Conservation (phyloP, 140 eudicot species). For the Flaveria floridana region DNA sequence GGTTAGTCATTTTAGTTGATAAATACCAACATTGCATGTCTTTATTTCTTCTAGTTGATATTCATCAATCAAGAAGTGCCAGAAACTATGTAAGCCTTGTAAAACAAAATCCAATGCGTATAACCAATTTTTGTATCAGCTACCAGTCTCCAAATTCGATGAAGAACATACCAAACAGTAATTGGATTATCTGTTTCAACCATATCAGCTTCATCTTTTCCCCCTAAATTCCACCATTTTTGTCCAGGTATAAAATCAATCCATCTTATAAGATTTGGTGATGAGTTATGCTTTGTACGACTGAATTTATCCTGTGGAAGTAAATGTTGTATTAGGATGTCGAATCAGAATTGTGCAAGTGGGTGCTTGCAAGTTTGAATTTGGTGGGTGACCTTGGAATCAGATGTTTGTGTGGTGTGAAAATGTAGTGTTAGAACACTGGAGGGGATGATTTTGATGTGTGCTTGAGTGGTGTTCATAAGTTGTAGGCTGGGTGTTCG, state of each 20-base stretch:
- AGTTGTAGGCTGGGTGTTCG: too few relatives aligned
- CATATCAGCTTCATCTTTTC: neutral
- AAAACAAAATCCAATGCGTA: constrained; percentile 47
- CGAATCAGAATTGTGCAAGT: neutral
- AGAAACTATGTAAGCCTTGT: too few relatives aligned
- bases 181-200: constrained; percentile 27
- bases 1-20: too few relatives aligned
- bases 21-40: too few relatives aligned
- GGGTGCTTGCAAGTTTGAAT: constrained; percentile 9
- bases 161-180: constrained; percentile 43
- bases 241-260: constrained; percentile 41
- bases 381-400: constrained; percentile 21
- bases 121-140: constrained; percentile 44
- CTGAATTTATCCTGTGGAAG: too few relatives aligned
- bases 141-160: constrained; percentile 52
- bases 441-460: neutral
- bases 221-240: constrained; percentile 53
- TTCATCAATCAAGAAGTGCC: too few relatives aligned
- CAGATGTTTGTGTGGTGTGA: neutral
- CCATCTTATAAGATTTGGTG: constrained; percentile 24
- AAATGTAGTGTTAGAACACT: neutral
- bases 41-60: too few relatives aligned
- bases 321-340: too few relatives aligned
- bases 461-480: too few relatives aligned
- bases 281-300: neutral